phyloP scores from a whole-genome alignment of 495 filamentous ascomycete genomes.

The Xylaria sp. region DNA sequence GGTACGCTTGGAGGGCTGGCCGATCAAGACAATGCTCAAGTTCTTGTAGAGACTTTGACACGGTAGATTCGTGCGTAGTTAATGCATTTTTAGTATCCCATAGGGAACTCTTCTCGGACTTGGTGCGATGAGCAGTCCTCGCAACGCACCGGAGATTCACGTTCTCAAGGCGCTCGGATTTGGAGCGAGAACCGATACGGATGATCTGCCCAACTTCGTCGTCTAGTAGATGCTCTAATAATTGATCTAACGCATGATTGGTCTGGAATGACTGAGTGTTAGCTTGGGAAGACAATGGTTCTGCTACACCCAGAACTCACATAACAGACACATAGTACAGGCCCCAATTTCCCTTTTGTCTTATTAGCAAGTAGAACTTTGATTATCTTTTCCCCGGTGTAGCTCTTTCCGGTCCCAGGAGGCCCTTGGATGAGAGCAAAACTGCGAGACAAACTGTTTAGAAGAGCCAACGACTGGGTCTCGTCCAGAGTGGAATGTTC shows the following conservation, averaged over 20 bases:
- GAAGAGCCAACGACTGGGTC: conserved; percentile 63
- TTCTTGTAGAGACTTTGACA: conserved; percentile 18
- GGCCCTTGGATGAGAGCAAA: conserved; percentile 80
- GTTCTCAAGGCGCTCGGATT: conserved; percentile 60
- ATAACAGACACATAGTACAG: conserved; percentile 66
- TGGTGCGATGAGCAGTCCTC: conserved; percentile 36
- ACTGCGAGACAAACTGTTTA: conserved; percentile 60
- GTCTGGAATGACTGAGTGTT: conserved; percentile 56
- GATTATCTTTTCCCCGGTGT: conserved; percentile 59
- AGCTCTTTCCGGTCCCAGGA: conserved; percentile 81
- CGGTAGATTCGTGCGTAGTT: background rate
- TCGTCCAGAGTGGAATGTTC: conserved; percentile 60
- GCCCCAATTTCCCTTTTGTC: conserved; percentile 56
- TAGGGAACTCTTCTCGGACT: conserved; percentile 35
- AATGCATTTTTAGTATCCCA: conserved; percentile 25
- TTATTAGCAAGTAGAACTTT: conserved; percentile 69
- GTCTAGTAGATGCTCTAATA: conserved; percentile 68
- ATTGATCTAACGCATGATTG: conserved; percentile 77
- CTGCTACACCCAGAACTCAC: background rate
- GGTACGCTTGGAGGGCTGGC: conserved; percentile 23
- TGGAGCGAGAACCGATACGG: conserved; percentile 71
- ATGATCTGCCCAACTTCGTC: conserved; percentile 66
- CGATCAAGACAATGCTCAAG: conserved; percentile 29
- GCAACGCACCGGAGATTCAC: conserved; percentile 56
- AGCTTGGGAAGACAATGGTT: background rate